Conservation (phyloP, 148 eudicot species). For the Chenopodium suecicum region DNA sequence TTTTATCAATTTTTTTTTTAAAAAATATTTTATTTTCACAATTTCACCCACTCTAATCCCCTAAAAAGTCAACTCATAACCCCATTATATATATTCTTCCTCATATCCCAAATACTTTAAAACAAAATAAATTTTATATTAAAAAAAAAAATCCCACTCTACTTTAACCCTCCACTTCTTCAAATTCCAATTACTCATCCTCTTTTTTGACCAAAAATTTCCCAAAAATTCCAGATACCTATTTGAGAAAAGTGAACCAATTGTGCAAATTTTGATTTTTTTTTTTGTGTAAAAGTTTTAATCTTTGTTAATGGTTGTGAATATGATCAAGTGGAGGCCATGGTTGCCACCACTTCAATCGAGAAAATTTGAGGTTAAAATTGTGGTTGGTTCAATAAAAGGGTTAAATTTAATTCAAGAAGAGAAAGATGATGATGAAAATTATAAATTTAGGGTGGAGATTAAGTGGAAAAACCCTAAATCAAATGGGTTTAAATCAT, state of each 20-base stretch:
- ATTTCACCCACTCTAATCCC: background rate
- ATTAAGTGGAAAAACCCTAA: conserved; percentile 71
- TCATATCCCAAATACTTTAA: too few species aligned
- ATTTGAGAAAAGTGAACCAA: background rate
- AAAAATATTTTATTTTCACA: too few species aligned
- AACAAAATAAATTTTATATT: too few species aligned
- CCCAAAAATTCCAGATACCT: background rate
- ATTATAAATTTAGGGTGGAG: conserved; percentile 46
- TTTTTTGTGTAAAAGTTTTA: background rate
- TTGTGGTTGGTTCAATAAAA: conserved; percentile 37
- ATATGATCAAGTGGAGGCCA: conserved; percentile 73
- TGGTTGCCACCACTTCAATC: conserved; percentile 46
- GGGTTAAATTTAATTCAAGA: conserved; percentile 28
- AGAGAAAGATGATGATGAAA: conserved; percentile 13
- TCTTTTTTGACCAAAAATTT: background rate
- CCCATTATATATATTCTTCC: conserved; percentile 4
- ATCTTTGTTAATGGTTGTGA: conserved; percentile 43
- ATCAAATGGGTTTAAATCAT: conserved; percentile 48
- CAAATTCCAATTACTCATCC: background rate
- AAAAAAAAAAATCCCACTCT: background rate
- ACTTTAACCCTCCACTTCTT: background rate
- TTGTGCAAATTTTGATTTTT: background rate
- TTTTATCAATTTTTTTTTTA: too few species aligned
- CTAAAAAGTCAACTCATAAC: background rate
- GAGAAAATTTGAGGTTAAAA: conserved; percentile 49